Evolutionary conservation across 2,329 filamentous ascomycete genomes (phyloP).

Genomic region (Parascedosporium putredinis): DNA sequence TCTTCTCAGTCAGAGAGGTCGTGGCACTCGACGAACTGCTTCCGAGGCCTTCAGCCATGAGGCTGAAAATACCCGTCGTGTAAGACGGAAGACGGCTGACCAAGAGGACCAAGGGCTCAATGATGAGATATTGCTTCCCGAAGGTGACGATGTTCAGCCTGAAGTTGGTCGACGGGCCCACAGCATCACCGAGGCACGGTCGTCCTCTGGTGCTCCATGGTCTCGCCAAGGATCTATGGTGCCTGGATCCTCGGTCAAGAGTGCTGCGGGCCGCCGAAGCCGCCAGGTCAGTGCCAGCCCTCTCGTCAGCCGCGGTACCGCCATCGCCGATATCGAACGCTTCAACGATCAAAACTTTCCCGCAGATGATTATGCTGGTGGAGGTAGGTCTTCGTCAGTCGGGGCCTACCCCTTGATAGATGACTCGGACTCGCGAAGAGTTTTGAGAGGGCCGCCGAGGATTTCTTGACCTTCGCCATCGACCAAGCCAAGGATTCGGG

Average conservation of each 20-base stretch:
- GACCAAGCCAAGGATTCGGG: constrained; percentile 23
- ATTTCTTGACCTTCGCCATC: constrained; percentile 36
- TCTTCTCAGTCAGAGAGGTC: constrained; percentile 15
- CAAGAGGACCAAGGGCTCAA: constrained; percentile 13
- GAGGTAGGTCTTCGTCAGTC: constrained; percentile 15
- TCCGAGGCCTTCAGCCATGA: neutral
- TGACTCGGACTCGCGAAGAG: constrained; percentile 23
- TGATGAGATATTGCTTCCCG: constrained; percentile 19
- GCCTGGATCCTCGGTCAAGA: constrained; percentile 34
- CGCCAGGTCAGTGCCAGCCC: constrained; percentile 24
- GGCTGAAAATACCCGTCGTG: constrained; percentile 23
- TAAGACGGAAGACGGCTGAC: constrained; percentile 24
- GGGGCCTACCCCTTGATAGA: constrained; percentile 13
- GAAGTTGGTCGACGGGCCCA: constrained; percentile 62
- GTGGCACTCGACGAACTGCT: constrained; percentile 28
- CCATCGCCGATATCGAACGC: constrained; percentile 31
- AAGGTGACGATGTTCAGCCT: constrained; percentile 31
- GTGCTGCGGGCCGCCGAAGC: constrained; percentile 20
- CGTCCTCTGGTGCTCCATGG: constrained; percentile 42
- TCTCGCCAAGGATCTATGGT: constrained; percentile 34
- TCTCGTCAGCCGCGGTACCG: constrained; percentile 23
- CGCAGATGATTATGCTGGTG: constrained; percentile 21
- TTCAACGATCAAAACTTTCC: constrained; percentile 32
- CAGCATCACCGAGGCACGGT: constrained; percentile 56
- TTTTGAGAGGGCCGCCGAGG: constrained; percentile 33